Evolutionary conservation across 2,329 filamentous ascomycete species (phyloP), one percentile per base, ranked within the genome.

Genomic region (Phaeosphaeria sp.): DNA sequence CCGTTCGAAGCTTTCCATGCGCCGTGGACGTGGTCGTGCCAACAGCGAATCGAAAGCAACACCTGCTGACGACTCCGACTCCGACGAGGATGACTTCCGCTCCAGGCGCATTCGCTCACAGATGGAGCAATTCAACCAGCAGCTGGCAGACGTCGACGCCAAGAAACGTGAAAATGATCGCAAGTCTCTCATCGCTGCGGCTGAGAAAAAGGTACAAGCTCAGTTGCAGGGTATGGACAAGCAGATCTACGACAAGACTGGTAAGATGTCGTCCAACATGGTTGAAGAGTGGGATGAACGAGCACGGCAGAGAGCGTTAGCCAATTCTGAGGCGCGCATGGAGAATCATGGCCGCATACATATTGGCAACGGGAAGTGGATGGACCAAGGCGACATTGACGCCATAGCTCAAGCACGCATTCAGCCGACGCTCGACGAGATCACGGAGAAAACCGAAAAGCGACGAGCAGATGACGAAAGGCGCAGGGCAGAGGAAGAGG

Each of bases 391-490:
- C 5, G 91, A 93, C 48, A 87, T 97, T 17, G 88, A 97, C 62
- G 87, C 87, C 6, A 91, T 97, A 64, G 93, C 93, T 2, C 85
- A 87, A 13, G 87, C 85, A 46, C 87, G 89, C 64, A 85, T 97
- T 17, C 91, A 94, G 74, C 93, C 93, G 4, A 87, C 95, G 0
- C 76, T 97, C 6, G 89, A 97, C 64, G 91, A 96, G 63, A 95
- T 97, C 60, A 88, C 89, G 52, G 88, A 91, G 51, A 91, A 89
- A 71, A 91, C 91, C 0, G 90, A 93, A 70, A 83, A 83, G 60
- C 89, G 92, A 72, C 83, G 86, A 40, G 91, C 89, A 49, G 84
- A 88, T 57, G 74, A 90, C 21, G 90, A 92, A 69, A 82, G 82
- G 56, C 88, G 92, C 73, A 83, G 86, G 43, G 90, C 89, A 49